Evolutionary conservation across 495 filamentous ascomycete genomes (phyloP).

Genomic region (Aspergillus panamensis): DNA sequence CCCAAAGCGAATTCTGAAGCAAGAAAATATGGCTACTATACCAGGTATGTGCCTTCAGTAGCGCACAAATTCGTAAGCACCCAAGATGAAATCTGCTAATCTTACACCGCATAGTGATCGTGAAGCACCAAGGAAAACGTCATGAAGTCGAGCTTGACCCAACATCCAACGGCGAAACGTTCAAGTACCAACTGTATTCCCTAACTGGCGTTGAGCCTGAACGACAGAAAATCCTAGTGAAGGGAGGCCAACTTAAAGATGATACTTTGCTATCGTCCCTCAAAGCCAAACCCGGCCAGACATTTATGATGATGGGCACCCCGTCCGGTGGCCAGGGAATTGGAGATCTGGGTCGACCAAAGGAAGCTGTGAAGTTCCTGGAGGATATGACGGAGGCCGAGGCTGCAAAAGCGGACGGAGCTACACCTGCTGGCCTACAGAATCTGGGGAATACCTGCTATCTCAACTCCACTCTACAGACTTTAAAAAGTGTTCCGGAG

Average conservation of each 20-base stretch:
- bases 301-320: constrained; percentile 96
- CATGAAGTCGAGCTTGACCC: constrained; percentile 90
- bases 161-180: constrained; percentile 77
- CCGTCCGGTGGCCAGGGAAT: constrained; percentile 60
- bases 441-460: constrained; percentile 98
- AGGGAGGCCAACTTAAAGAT: constrained; percentile 93
- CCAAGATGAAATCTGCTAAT: constrained; percentile 26
- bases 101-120: constrained; percentile 59
- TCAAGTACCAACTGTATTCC: constrained; percentile 94
- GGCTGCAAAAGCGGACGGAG: constrained; percentile 73
- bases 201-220: constrained; percentile 94
- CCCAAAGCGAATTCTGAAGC: constrained; percentile 1
- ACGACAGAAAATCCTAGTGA: constrained; percentile 91
- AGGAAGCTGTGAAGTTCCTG: constrained; percentile 79
- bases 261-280: constrained; percentile 81
- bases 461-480: constrained; percentile 92
- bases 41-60: constrained; percentile 45
- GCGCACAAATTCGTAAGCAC: background rate
- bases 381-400: constrained; percentile 99
- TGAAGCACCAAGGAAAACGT: constrained; percentile 93
- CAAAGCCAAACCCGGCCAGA: constrained; percentile 78
- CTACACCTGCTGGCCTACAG: constrained; percentile 81
- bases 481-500: constrained; percentile 84
- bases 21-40: constrained; percentile 55
- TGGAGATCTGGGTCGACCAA: constrained; percentile 62